These are phyloP conservation scores for Cymbopogon flexuosus DNA, from an alignment of 202 grass and related monocot genomes.

Conservation along the genomic window DNA sequence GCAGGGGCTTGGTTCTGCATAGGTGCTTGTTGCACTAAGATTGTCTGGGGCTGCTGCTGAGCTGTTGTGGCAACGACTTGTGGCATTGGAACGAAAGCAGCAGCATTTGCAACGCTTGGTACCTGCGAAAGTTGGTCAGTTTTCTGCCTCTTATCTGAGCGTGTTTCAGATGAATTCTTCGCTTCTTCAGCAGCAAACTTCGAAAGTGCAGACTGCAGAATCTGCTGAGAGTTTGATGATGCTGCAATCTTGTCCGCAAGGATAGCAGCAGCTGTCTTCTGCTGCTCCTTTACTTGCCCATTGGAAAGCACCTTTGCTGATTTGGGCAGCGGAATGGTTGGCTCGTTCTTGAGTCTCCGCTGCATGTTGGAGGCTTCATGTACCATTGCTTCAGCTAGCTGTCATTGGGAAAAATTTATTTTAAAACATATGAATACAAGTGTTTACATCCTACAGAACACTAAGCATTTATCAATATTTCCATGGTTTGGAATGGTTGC, in stretches of 20 bases:
- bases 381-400: constrained; percentile 76
- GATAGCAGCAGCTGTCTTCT: constrained; percentile 73
- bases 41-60: constrained; percentile 63
- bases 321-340: constrained; percentile 36
- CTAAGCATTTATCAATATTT: not conserved
- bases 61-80: constrained; percentile 45
- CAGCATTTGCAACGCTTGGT: constrained; percentile 44
- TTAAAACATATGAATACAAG: constrained; percentile 21
- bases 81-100: constrained; percentile 61
- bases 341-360: constrained; percentile 75
- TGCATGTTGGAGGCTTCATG: constrained; percentile 76
- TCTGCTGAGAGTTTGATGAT: constrained; percentile 81
- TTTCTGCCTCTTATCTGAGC: constrained; percentile 52
- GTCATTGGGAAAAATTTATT: not conserved
- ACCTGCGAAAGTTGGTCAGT: constrained; percentile 36
- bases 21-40: constrained; percentile 50
- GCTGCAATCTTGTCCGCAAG: constrained; percentile 82
- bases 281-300: constrained; percentile 45
- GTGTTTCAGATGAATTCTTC: constrained; percentile 47
- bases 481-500: not conserved
- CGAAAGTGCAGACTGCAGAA: constrained; percentile 93
- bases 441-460: constrained; percentile 22
- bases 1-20: constrained; percentile 47
- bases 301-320: constrained; percentile 42
- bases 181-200: constrained; percentile 86